Base-by-base conservation (phyloP, 805 yeast species). In the Nakazawaea ambrosiae region DNA sequence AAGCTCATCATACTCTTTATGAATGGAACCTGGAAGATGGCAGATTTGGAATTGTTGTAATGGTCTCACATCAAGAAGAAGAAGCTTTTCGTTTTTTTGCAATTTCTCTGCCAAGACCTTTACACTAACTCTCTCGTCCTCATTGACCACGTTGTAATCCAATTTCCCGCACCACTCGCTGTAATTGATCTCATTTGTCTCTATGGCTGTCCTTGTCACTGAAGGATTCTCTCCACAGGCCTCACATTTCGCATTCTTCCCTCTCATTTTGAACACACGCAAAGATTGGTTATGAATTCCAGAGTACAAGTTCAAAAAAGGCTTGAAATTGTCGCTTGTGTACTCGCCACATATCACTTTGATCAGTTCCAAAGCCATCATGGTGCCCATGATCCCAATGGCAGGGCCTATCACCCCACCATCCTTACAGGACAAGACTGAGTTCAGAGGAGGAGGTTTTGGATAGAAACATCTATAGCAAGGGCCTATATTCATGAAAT, bases 391-490 rank as follows among this genome's bases (percentile, higher is more conserved):
- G 1, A 87, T 49, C 0, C 98, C 99, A 39, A 92, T 94, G n/a
- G 89, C 92, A 0, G 97, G 95, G 0, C 98, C 98, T 19, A 92
- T 57, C 1, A 90, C 94, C 4, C 97, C 97, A 3, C 95, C 95
- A 57, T 88, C 97, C 11, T 84, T 75, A 50, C 99, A 92, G 0
- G 94, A 73, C 0, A 87, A 73, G 1, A 89, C 87, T 2, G 83
- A 67, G 41, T 75, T 79, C 1, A 96, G 84, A 1, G 89, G 77
- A 0, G 98, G 97, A 0, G 97, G 96, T 6, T 63, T 63, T 0
- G 98, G 97, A 48, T 84, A 86, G 58, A 89, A 78, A 54, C 99
- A 92, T 43, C 99, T 65, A 54, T 92, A 92, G 55, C 99, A 92
- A 0, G 99, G 99, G 0, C 95, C 96, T 3, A 43, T 37, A 16